phyloP scores from a whole-genome alignment of 1,139 yeast genomes.

The Kodamaea derodonti region DNA sequence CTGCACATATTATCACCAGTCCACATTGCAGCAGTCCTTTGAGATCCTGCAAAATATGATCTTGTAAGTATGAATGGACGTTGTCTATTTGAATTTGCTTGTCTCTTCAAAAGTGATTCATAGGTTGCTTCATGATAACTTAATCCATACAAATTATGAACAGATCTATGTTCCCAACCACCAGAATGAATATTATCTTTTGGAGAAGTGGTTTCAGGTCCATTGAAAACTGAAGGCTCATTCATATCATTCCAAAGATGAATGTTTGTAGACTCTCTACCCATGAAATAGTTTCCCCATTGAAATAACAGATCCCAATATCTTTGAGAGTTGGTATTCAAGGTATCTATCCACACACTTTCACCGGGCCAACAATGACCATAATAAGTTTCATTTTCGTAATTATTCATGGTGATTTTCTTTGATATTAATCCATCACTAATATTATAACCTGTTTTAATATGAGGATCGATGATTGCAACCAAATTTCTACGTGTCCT shows the following conservation, averaged over 20 bases:
- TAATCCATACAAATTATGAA: constrained; percentile 82
- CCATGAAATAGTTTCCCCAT: constrained; percentile 33
- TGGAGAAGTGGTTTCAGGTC: constrained; percentile 90
- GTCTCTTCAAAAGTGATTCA: constrained; percentile 55
- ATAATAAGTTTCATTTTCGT: constrained; percentile 42
- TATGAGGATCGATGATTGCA: constrained; percentile 87
- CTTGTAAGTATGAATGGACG: constrained; percentile 92
- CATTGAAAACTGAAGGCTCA: constrained; percentile 92
- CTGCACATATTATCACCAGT: constrained; percentile 94
- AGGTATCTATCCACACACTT: constrained; percentile 86
- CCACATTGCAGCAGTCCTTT: constrained; percentile 92
- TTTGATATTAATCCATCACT: constrained; percentile 49
- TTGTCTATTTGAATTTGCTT: constrained; percentile 37
- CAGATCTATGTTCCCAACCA: constrained; percentile 83
- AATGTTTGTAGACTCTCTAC: constrained; percentile 53
- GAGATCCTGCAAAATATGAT: constrained; percentile 87
- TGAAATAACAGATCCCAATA: constrained; percentile 52
- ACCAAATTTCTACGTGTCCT: constrained; percentile 77
- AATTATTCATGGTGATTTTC: constrained; percentile 38
- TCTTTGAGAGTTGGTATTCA: constrained; percentile 57
- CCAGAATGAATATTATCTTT: constrained; percentile 76
- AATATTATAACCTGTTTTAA: constrained; percentile 66
- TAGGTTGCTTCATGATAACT: constrained; percentile 79
- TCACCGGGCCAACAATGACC: constrained; percentile 99
- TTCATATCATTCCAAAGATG: constrained; percentile 98